Conservation (phyloP, 176 grass and related monocot species). For the Panicum miliaceum region DNA sequence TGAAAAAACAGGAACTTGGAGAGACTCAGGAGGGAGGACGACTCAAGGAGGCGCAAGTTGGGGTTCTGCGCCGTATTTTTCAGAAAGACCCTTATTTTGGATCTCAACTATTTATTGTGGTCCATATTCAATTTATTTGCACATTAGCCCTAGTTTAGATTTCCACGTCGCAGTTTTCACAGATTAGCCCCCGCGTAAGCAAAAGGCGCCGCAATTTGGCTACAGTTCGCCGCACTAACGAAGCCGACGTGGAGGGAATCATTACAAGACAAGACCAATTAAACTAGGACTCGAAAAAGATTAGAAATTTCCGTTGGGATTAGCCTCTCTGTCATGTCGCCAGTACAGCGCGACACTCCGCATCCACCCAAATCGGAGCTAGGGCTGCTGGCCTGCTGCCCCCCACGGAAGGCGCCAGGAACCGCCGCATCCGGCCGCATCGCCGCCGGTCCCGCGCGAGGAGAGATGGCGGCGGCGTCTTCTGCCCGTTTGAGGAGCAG, state of each 20-base stretch:
- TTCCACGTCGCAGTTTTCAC: background rate
- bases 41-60: background rate
- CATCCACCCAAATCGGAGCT: slow-evolving; percentile 36
- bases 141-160: background rate
- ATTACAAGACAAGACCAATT: background rate
- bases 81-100: too few species aligned
- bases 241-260: background rate
- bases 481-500: background rate
- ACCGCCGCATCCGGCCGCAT: slow-evolving; percentile 2
- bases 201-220: background rate
- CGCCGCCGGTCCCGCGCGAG: background rate
- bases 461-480: slow-evolving; percentile 1
- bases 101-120: too few species aligned
- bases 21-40: background rate
- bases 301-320: slow-evolving; percentile 6
- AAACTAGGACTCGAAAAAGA: background rate
- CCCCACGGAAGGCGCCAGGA: background rate
- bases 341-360: background rate
- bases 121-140: background rate
- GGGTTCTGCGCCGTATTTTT: too few species aligned
- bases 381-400: background rate
- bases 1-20: background rate
- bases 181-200: background rate
- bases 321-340: slow-evolving; percentile 34
- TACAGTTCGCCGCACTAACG: background rate